phyloP scores from a whole-genome alignment of 495 filamentous ascomycete genomes.

The Hypoxylon lienhwacheense region DNA sequence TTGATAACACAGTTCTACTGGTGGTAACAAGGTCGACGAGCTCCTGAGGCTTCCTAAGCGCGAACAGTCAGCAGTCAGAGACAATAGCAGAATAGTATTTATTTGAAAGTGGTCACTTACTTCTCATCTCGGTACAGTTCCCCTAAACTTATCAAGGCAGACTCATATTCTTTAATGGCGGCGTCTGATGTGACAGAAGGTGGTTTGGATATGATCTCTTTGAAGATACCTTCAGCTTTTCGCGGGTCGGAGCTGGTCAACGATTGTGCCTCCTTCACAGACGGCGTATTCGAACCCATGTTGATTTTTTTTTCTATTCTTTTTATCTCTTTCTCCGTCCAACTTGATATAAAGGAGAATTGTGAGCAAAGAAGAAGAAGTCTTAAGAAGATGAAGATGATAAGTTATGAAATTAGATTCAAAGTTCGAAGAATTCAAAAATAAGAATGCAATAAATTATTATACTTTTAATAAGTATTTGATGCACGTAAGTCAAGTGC shows the following conservation, averaged over 20 bases:
- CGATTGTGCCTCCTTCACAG: constrained; percentile 74
- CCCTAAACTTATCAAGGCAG: constrained; percentile 78
- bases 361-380: not conserved
- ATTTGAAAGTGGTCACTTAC: constrained; percentile 43
- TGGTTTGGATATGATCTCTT: constrained; percentile 81
- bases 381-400: too few species aligned
- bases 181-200: constrained; percentile 79
- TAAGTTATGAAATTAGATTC: not conserved
- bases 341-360: too few species aligned
- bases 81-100: not conserved
- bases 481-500: too few species aligned
- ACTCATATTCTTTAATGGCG: constrained; percentile 85
- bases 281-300: constrained; percentile 39
- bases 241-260: constrained; percentile 73
- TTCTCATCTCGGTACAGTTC: constrained; percentile 90
- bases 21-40: constrained; percentile 89
- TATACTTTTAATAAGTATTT: too few species aligned
- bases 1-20: constrained; percentile 86
- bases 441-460: too few species aligned
- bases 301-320: constrained; percentile 23
- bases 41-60: constrained; percentile 69
- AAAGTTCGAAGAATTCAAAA: too few species aligned
- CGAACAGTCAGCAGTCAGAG: constrained; percentile 16
- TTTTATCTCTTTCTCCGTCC: too few species aligned
- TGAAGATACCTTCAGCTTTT: constrained; percentile 81